These are phyloP conservation scores for Lycium ferocissimum DNA, from an alignment of 257 asterid genomes.

Conservation along the genomic window DNA sequence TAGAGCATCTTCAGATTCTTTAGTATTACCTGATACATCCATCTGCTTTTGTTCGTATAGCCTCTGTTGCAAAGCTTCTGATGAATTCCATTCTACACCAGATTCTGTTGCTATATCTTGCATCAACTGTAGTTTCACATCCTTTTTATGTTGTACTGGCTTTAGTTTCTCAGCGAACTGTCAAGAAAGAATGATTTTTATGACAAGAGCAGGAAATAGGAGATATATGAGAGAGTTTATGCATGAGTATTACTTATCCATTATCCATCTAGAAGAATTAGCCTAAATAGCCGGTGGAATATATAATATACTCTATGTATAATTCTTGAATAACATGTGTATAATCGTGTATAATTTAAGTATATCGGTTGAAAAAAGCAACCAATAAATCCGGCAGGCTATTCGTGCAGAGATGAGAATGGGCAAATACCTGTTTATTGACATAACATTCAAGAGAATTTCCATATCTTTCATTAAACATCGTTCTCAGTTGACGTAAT, in stretches of 20 bases:
- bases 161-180: constrained; percentile 74
- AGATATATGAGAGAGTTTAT: neutral
- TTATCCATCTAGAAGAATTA: too few species aligned
- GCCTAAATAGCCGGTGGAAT: too few species aligned
- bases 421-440: constrained; percentile 62
- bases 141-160: constrained; percentile 51
- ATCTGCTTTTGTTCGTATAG: constrained; percentile 36
- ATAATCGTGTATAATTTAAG: too few species aligned
- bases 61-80: constrained; percentile 66
- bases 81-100: constrained; percentile 63
- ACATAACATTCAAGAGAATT: constrained; percentile 55
- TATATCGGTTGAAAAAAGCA: too few species aligned
- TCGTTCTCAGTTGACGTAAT: constrained; percentile 69
- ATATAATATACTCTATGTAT: too few species aligned
- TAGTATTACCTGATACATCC: constrained; percentile 37
- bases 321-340: too few species aligned
- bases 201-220: neutral
- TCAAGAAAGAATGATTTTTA: constrained; percentile 19
- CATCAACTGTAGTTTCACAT: constrained; percentile 66
- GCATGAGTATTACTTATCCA: neutral
- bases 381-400: too few species aligned
- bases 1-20: constrained; percentile 15
- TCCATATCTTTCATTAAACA: constrained; percentile 71
- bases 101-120: constrained; percentile 71
- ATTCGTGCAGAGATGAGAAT: too few species aligned